Percentiles rank a stretch among this genome's conserved stretches.
phyloP scores from a whole-genome alignment of 305 asterid species.

The Fraxinus platypoda region DNA sequence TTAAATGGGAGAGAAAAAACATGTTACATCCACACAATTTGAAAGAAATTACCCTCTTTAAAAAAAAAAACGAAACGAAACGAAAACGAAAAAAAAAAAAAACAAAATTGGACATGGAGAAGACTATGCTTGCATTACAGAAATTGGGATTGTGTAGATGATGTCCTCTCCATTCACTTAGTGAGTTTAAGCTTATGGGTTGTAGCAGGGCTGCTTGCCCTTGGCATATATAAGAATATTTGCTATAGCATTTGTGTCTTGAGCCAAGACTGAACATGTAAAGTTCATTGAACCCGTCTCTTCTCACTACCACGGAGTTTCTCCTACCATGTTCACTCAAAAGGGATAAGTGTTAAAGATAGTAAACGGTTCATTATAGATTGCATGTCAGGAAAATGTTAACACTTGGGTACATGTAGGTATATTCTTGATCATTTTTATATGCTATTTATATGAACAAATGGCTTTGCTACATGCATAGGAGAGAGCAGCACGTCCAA shows the following conservation, averaged over 20 bases:
- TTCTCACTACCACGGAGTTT: constrained; percentile 55
- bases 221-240: constrained; percentile 53
- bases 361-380: neutral
- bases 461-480: neutral
- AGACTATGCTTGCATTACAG: constrained; percentile 19
- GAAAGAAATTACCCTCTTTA: neutral
- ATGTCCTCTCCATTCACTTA: constrained; percentile 51
- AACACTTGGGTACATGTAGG: neutral
- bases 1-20: neutral
- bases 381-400: neutral
- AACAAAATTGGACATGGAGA: neutral
- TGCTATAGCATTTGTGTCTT: constrained; percentile 53
- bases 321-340: constrained; percentile 59
- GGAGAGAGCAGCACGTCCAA: neutral
- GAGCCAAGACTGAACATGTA: constrained; percentile 81
- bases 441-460: neutral
- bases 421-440: neutral
- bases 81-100: no score
- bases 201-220: constrained; percentile 63
- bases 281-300: constrained; percentile 71
- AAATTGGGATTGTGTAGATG: constrained; percentile 62
- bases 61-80: no score
- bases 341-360: neutral
- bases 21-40: neutral
- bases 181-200: constrained; percentile 47